phyloP scores from a whole-genome alignment of 2,329 filamentous ascomycete species.

The Diplodia seriata region DNA sequence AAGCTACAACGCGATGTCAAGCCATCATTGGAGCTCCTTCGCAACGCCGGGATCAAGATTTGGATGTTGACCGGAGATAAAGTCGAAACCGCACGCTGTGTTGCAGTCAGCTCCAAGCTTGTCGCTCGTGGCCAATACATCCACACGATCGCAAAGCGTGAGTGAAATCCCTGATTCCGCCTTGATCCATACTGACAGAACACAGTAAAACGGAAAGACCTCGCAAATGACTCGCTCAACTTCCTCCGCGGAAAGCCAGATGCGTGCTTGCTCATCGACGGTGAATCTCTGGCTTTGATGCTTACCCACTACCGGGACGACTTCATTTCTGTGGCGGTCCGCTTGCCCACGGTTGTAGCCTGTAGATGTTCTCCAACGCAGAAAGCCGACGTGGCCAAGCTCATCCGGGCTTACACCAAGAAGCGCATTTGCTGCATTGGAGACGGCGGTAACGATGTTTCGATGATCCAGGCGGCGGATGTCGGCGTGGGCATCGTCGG shows the following conservation, averaged over 20 bases:
- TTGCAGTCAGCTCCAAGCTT: conserved; percentile 92
- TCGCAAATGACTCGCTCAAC: conserved; percentile 86
- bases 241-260: conserved; percentile 84
- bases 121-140: conserved; percentile 95
- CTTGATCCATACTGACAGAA: conserved; percentile 34
- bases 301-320: conserved; percentile 80
- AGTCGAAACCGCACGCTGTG: conserved; percentile 94
- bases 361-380: conserved; percentile 97
- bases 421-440: conserved; percentile 98
- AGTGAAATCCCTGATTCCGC: conserved; percentile 23
- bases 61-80: conserved; percentile 99
- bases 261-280: conserved; percentile 92
- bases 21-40: conserved; percentile 88
- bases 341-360: conserved; percentile 88
- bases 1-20: conserved; percentile 96
- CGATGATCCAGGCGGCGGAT: conserved; percentile 98
- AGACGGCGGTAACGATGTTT: conserved; percentile 97
- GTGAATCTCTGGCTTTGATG: conserved; percentile 85
- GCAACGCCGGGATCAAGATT: conserved; percentile 97
- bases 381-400: conserved; percentile 89
- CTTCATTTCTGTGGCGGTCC: conserved; percentile 88
- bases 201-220: conserved; percentile 75
- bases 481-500: conserved; percentile 98
- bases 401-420: conserved; percentile 90
- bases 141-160: conserved; percentile 81